phyloP scores from a whole-genome alignment of 1,284 basidiomycete genomes.

The Ganoderma lingzhi region DNA sequence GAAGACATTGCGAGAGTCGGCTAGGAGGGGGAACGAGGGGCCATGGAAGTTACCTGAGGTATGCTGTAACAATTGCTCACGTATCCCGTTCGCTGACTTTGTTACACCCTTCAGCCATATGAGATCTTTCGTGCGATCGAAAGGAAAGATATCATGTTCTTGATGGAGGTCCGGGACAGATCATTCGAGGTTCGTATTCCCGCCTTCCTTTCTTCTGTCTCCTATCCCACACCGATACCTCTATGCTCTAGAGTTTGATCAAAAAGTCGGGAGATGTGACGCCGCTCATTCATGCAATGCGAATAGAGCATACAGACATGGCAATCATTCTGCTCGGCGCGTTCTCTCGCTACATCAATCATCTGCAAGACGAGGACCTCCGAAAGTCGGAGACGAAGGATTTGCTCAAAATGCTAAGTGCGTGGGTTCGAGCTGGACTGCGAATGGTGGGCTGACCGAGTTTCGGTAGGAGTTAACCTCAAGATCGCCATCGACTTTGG shows the following conservation, averaged over 20 bases:
- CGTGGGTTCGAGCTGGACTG: conserved; percentile 33
- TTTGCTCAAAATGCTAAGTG: conserved; percentile 78
- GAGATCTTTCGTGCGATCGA: conserved; percentile 81
- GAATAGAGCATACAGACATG: conserved; percentile 77
- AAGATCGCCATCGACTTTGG: conserved; percentile 87
- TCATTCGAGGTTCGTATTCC: conserved; percentile 71
- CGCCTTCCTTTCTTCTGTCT: not conserved
- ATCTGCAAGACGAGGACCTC: conserved; percentile 77
- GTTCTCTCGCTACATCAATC: conserved; percentile 83
- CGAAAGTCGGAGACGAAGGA: conserved; percentile 67
- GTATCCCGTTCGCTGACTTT: not conserved
- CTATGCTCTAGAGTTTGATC: conserved; percentile 65
- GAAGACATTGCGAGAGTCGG: conserved; percentile 20
- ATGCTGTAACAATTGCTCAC: conserved; percentile 23
- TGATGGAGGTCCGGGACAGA: conserved; percentile 82
- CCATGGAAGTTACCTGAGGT: conserved; percentile 73
- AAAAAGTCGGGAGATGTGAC: conserved; percentile 78
- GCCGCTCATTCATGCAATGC: conserved; percentile 82
- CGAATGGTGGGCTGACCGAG: conserved; percentile 20
- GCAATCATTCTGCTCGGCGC: conserved; percentile 81
- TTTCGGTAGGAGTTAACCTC: conserved; percentile 70
- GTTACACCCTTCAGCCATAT: conserved; percentile 59
- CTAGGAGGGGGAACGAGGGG: conserved; percentile 16
- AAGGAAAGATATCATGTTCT: conserved; percentile 72
- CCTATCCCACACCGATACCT: not conserved